Base-by-base conservation (phyloP, 2,329 filamentous ascomycete species). In the Plenodomus lindquistii region DNA sequence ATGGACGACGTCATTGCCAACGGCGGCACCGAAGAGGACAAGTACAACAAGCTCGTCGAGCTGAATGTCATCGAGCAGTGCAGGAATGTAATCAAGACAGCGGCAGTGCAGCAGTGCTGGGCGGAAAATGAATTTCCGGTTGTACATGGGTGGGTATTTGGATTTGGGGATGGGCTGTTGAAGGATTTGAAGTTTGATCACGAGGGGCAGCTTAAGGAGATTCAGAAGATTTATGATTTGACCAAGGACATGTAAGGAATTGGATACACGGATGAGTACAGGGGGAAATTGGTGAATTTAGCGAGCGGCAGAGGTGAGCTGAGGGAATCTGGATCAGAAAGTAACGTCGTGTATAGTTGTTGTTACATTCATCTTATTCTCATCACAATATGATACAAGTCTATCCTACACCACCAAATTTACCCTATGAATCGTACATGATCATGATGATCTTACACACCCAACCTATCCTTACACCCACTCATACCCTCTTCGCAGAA, bases 111-210 rank as follows among this genome's bases (percentile, higher is more conserved):
- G 77, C 81, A 74, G 65, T 83, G 77, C 16, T 89, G 83, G 63
- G 78, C 78, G 38, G 70, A 81, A 64, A 84, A 87, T 60, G 72
- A 79, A 57, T 89, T 81, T 64, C 86, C 86, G 43, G 79, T 89
- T 52, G 85, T 89, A 43, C 86, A 88, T 73, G 86, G 85, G 29
- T 89, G 85, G 85, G 85, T 88, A 37, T 89, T 89, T 75, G 83
- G 81, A 54, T 85, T 89, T 60, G 73, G 82, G 44, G 83, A 88
- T 62, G 86, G 86, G 9, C 71, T 87, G 62, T 75, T 89, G 49
- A 85, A 82, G 69, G 84, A 87, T 63, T 73, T 87, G 50, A 77
- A 86, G 65, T 76, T 87, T 55, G 79, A 86, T 63, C 84, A 85
- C 56, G 78, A 84, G 72, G 69, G 73, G 11, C 78, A 79, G 69